Percentiles rank a stretch among this genome's conserved stretches.
Evolutionary conservation across 441 rosid species (phyloP).

Genomic region (Gossypium trilobum): DNA sequence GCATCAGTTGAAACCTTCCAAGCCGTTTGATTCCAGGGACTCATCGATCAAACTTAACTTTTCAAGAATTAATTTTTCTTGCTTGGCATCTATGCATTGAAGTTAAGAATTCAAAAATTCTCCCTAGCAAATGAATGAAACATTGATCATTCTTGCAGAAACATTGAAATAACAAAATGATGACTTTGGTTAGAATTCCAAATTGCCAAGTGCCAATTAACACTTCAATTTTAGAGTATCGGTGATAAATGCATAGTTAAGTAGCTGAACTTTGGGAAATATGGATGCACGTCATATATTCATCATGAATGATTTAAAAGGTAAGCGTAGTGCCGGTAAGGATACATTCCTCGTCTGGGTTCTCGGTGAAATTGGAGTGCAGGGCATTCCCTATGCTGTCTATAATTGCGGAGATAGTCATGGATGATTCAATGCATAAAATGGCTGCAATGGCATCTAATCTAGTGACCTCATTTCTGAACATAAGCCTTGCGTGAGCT

Average conservation of each 20-base stretch:
- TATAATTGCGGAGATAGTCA: slow-evolving; percentile 88
- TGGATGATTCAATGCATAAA: slow-evolving; percentile 80
- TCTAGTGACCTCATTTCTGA: slow-evolving; percentile 76
- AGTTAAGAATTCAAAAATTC: slow-evolving; percentile 31
- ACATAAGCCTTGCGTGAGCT: slow-evolving; percentile 97
- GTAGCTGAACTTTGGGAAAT: not conserved
- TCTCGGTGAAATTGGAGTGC: slow-evolving; percentile 79
- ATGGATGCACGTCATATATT: slow-evolving; percentile 2
- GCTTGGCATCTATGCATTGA: slow-evolving; percentile 48
- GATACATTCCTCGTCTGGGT: slow-evolving; percentile 89
- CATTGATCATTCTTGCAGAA: slow-evolving; percentile 2
- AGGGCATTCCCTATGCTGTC: slow-evolving; percentile 78
- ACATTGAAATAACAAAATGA: not conserved
- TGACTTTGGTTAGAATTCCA: not conserved
- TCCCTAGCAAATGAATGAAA: not conserved
- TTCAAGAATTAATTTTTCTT: slow-evolving; percentile 64
- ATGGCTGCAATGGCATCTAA: slow-evolving; percentile 87
- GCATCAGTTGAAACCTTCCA: slow-evolving; percentile 17
- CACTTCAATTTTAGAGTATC: not conserved
- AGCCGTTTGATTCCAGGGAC: slow-evolving; percentile 18
- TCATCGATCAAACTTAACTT: slow-evolving; percentile 56
- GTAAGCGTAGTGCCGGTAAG: slow-evolving; percentile 23
- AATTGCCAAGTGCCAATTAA: not conserved
- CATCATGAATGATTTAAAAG: not conserved
- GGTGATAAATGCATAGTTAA: not conserved